Evolutionary conservation across 1,139 yeast species (phyloP).

Genomic region (Nakaseomyces glabratus): DNA sequence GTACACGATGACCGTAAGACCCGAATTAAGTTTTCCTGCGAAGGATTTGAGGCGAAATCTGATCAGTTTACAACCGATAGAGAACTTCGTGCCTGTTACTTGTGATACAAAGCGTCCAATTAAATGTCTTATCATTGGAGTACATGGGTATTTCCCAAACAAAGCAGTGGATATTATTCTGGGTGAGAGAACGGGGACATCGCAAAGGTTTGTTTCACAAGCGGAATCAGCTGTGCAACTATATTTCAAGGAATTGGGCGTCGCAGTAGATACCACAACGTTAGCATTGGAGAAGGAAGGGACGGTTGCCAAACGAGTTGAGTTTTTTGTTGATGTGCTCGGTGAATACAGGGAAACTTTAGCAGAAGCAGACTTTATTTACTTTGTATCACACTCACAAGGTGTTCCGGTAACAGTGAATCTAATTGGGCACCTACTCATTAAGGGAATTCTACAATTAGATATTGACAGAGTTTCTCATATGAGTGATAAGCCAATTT

Average conservation of each 20-base stretch:
- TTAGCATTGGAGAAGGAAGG: conserved; percentile 4
- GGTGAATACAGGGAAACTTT: neutral
- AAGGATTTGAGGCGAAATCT: too few relatives aligned
- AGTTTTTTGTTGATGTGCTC: neutral
- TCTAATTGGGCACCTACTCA: conserved; percentile 4
- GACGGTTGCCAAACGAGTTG: conserved; percentile 2
- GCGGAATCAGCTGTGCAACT: neutral
- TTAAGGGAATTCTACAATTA: neutral
- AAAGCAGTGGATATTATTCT: neutral
- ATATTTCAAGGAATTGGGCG: neutral
- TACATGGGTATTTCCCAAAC: conserved; percentile 6
- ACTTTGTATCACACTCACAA: conserved; percentile 5
- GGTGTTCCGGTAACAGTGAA: conserved; percentile 4
- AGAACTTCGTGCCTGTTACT: too few relatives aligned
- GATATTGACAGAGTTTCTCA: neutral
- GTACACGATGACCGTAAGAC: too few relatives aligned
- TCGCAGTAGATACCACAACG: neutral
- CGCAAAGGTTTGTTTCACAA: neutral
- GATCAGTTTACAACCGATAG: too few relatives aligned
- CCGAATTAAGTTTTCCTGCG: too few relatives aligned
- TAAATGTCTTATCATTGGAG: conserved; percentile 1
- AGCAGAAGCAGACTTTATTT: neutral
- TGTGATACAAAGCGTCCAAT: too few relatives aligned
- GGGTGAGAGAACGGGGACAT: conserved; percentile 4
- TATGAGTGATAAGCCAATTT: neutral